These are phyloP conservation scores for Biscogniauxia sp. DNA, from an alignment of 2,329 filamentous ascomycete genomes.

Conservation along the genomic window DNA sequence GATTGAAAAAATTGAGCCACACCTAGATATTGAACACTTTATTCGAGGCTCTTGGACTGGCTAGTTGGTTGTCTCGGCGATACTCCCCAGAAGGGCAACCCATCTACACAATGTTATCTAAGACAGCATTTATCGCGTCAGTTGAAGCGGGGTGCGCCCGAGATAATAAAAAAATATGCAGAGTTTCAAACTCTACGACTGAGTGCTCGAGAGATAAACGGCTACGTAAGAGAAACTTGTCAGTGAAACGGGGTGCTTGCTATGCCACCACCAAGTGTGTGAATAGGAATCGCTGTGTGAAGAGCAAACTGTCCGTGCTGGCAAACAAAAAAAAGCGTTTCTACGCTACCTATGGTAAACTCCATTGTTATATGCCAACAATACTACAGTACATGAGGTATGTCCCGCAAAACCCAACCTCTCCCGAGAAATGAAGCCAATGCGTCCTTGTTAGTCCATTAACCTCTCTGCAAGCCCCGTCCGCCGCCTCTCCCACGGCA, in stretches of 20 bases:
- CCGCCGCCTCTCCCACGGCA: not conserved
- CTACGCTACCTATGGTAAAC: not conserved
- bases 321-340: not conserved
- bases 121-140: conserved; percentile 16
- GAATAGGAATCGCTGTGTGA: not conserved
- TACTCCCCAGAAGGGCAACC: conserved; percentile 12
- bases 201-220: not conserved
- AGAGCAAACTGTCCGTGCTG: not conserved
- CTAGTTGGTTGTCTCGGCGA: conserved; percentile 23
- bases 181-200: not conserved
- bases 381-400: not conserved
- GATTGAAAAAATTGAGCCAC: conserved; percentile 1
- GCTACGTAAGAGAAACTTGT: not conserved
- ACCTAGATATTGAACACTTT: not conserved
- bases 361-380: not conserved
- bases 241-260: not conserved
- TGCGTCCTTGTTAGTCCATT: not conserved
- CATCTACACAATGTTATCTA: conserved; percentile 5
- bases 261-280: not conserved
- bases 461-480: not conserved
- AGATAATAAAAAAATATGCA: not conserved
- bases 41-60: conserved; percentile 1
- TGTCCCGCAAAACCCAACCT: not conserved
- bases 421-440: not conserved
- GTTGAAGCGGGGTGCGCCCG: conserved; percentile 13